Evolutionary conservation across 208 protist species (phyloP).

Genomic region (Balamuthia mandrillaris): DNA sequence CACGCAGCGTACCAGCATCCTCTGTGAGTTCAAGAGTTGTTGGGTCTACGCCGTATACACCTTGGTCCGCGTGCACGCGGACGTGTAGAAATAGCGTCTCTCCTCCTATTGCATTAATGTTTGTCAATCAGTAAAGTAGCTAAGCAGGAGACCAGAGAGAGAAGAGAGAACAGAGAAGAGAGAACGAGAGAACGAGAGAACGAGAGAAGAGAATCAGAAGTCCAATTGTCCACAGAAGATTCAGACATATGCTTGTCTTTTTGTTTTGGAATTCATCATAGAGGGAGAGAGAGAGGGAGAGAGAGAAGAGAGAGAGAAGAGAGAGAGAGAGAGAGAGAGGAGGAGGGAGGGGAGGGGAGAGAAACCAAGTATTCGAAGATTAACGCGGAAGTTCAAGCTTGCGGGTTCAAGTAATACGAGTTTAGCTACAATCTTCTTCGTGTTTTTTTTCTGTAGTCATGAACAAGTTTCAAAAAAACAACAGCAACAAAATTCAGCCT

Average conservation of each 20-base stretch:
- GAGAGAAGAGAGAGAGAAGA: background rate
- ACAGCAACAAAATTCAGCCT: background rate
- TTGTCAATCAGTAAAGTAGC: slow-evolving; percentile 12
- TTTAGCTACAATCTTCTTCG: slow-evolving; percentile 46
- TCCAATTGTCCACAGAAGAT: background rate
- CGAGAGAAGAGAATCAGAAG: background rate
- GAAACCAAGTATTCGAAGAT: background rate
- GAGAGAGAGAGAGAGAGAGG: background rate
- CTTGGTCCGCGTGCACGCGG: slow-evolving; percentile 5
- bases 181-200: background rate
- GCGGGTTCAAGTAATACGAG: slow-evolving; percentile 38
- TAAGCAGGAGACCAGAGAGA: no score
- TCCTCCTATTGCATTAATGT: slow-evolving; percentile 10
- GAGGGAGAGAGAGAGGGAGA: background rate
- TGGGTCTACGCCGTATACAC: slow-evolving; percentile 60
- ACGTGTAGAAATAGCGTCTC: slow-evolving; percentile 38
- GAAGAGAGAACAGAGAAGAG: background rate
- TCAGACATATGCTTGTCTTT: no score
- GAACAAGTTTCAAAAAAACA: background rate
- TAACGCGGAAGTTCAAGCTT: slow-evolving; percentile 47
- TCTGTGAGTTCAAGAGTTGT: slow-evolving; percentile 31
- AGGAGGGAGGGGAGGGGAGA: background rate
- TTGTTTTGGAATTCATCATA: no score
- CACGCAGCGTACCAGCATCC: slow-evolving; percentile 5
- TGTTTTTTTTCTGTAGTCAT: slow-evolving; percentile 1